phyloP scores from a whole-genome alignment of 495 filamentous ascomycete genomes.

The Aspergillus homomorphus region DNA sequence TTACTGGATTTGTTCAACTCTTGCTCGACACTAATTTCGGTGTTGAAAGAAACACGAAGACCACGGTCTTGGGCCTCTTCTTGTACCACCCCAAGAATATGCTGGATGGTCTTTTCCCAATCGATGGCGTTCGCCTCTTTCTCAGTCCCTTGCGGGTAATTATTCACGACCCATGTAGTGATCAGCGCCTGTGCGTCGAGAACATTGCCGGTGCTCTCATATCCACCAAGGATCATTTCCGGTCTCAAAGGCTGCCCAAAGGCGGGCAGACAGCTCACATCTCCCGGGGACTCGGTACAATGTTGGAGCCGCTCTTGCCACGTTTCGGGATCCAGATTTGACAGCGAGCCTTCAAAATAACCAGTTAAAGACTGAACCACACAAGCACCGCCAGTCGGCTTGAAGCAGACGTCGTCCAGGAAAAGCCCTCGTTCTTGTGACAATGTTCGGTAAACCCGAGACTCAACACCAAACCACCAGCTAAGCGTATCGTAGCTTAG shows the following conservation, averaged over 20 bases:
- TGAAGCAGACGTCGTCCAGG: constrained; percentile 87
- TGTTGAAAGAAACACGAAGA: constrained; percentile 86
- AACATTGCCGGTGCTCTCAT: constrained; percentile 61
- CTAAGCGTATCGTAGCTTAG: constrained; percentile 79
- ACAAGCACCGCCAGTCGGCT: constrained; percentile 83
- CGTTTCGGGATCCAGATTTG: constrained; percentile 54
- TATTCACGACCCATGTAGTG: constrained; percentile 94
- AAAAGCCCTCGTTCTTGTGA: constrained; percentile 60
- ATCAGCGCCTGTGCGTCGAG: constrained; percentile 75
- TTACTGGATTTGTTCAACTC: constrained; percentile 95
- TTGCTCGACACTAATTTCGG: constrained; percentile 88
- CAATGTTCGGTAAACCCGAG: constrained; percentile 63
- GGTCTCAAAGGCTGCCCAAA: constrained; percentile 84
- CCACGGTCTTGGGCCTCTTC: constrained; percentile 75
- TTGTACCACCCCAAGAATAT: constrained; percentile 67
- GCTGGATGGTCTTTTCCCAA: constrained; percentile 78
- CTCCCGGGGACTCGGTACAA: constrained; percentile 73
- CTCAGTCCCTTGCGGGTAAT: constrained; percentile 67
- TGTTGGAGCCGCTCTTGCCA: constrained; percentile 68
- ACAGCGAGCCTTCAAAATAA: constrained; percentile 72
- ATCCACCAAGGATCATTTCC: constrained; percentile 82
- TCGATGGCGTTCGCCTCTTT: constrained; percentile 73
- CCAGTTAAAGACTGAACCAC: constrained; percentile 87
- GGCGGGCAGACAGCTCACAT: constrained; percentile 68
- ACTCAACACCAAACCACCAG: constrained; percentile 95